Percentiles rank a stretch among this genome's conserved stretches.
phyloP scores from a whole-genome alignment of 2,329 filamentous ascomycete genomes.

The Monosporascus cannonballus region DNA sequence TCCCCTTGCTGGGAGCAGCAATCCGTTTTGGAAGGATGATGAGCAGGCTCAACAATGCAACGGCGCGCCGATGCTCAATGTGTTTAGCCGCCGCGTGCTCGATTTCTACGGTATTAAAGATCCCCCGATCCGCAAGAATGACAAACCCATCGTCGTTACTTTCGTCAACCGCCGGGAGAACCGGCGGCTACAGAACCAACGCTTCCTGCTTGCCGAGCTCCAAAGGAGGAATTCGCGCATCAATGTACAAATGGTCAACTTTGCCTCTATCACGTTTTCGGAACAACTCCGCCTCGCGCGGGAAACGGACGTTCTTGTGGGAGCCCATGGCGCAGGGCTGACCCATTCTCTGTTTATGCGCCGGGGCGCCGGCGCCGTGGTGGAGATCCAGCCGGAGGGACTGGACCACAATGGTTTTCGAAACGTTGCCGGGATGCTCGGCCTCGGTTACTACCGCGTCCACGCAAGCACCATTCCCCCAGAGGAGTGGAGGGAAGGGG shows the following conservation, averaged over 20 bases:
- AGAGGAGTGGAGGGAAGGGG: neutral
- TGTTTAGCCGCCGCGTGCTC: slow-evolving; percentile 28
- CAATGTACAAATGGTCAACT: slow-evolving; percentile 29
- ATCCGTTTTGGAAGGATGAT: slow-evolving; percentile 37
- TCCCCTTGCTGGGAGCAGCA: slow-evolving; percentile 33
- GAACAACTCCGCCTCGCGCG: slow-evolving; percentile 30
- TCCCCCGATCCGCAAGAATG: neutral
- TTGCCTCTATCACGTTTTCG: slow-evolving; percentile 29
- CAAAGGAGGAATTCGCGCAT: slow-evolving; percentile 17
- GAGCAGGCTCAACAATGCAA: slow-evolving; percentile 27
- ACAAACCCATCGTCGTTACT: slow-evolving; percentile 23
- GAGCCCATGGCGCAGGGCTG: slow-evolving; percentile 37
- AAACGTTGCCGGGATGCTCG: slow-evolving; percentile 33
- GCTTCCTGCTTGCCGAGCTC: slow-evolving; percentile 22
- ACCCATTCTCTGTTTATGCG: slow-evolving; percentile 36
- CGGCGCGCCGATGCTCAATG: slow-evolving; percentile 23
- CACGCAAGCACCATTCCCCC: slow-evolving; percentile 19
- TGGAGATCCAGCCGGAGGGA: slow-evolving; percentile 35
- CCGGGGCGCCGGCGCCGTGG: slow-evolving; percentile 24
- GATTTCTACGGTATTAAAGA: slow-evolving; percentile 19
- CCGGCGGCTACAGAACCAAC: slow-evolving; percentile 25
- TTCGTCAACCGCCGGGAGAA: slow-evolving; percentile 28
- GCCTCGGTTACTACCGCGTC: slow-evolving; percentile 30
- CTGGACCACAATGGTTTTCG: slow-evolving; percentile 32
- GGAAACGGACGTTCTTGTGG: slow-evolving; percentile 35